Conservation (phyloP, 1,139 yeast species). For the Debaryomyces singareniensis region DNA sequence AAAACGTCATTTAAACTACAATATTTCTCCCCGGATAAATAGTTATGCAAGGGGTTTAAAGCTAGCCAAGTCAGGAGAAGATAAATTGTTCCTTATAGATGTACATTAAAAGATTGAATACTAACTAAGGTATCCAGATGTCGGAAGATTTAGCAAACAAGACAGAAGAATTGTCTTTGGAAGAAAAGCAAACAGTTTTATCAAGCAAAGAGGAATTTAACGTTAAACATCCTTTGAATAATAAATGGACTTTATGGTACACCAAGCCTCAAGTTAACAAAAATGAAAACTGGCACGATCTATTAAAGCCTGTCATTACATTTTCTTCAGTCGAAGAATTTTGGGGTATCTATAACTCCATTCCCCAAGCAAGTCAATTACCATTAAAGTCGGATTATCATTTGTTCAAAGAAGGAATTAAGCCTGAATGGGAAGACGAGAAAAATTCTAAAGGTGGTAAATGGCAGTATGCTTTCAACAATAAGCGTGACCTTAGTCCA, state of each 20-base stretch:
- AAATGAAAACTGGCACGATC: slow-evolving; percentile 87
- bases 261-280: slow-evolving; percentile 82
- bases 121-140: slow-evolving; percentile 18
- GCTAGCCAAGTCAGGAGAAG: no score
- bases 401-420: slow-evolving; percentile 87
- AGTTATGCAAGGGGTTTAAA: no score
- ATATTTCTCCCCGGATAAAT: no score
- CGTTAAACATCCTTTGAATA: slow-evolving; percentile 86
- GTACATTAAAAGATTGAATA: no score
- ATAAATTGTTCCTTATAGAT: no score
- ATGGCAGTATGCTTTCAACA: slow-evolving; percentile 72
- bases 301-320: slow-evolving; percentile 88
- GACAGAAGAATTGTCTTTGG: slow-evolving; percentile 49
- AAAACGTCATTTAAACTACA: no score
- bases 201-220: slow-evolving; percentile 64
- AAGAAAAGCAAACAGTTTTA: slow-evolving; percentile 51
- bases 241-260: slow-evolving; percentile 97
- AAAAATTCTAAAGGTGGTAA: slow-evolving; percentile 89
- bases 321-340: slow-evolving; percentile 94
- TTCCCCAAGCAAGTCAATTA: slow-evolving; percentile 87
- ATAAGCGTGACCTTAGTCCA: slow-evolving; percentile 52
- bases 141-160: slow-evolving; percentile 51
- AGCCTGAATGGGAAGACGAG: slow-evolving; percentile 98
- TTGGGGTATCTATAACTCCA: slow-evolving; percentile 96
- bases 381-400: slow-evolving; percentile 94